These are phyloP conservation scores for Fusarium nurragi DNA, from an alignment of 2,329 filamentous ascomycete genomes.

Conservation along the genomic window DNA sequence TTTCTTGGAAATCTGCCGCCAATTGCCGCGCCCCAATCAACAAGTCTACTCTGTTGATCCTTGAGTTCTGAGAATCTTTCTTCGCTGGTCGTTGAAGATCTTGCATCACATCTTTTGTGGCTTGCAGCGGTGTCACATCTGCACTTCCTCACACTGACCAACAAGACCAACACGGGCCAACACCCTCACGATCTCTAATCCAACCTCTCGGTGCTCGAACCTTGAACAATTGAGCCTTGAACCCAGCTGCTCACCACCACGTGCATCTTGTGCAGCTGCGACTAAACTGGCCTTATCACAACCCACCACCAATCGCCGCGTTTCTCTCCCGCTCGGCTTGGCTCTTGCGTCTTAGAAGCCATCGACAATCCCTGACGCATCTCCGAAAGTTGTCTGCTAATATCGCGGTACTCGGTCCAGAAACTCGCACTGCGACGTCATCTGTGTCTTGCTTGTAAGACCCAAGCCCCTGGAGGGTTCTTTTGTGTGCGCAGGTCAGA, in stretches of 20 bases:
- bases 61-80: conserved; percentile 1
- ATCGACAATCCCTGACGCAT: conserved; percentile 30
- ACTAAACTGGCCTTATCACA: conserved; percentile 40
- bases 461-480: conserved; percentile 34
- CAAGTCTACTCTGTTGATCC: conserved; percentile 2
- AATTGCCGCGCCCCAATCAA: conserved; percentile 10
- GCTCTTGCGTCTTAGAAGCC: conserved; percentile 33
- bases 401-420: conserved; percentile 16
- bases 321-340: conserved; percentile 40
- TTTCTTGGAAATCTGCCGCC: too few species aligned
- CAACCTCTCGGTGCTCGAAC: conserved; percentile 17
- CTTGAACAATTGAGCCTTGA: neutral
- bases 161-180: neutral
- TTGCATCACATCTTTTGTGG: conserved; percentile 34
- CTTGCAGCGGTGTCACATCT: conserved; percentile 36
- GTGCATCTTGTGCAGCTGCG: conserved; percentile 40
- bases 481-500: conserved; percentile 19
- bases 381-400: conserved; percentile 29
- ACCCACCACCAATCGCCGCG: conserved; percentile 38
- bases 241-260: conserved; percentile 36
- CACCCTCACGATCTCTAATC: conserved; percentile 3
- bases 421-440: conserved; percentile 32
- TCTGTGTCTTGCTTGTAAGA: conserved; percentile 28
- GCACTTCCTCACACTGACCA: neutral
- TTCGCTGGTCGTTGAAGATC: conserved; percentile 34